These are phyloP conservation scores for Suhomyces taliae DNA, from an alignment of 1,139 yeast genomes.

Conservation along the genomic window DNA sequence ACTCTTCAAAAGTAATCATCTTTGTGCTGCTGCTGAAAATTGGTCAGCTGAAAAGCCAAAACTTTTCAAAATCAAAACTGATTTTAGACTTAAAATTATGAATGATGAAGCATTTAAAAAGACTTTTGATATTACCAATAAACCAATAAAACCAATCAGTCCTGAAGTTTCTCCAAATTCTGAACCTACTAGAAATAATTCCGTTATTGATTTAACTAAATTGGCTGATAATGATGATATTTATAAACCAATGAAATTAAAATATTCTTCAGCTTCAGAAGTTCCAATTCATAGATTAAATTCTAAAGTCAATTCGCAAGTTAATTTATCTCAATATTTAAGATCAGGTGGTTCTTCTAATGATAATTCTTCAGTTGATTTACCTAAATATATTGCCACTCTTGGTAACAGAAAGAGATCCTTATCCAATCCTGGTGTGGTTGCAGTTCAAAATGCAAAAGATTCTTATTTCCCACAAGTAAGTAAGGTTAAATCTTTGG, in stretches of 20 bases:
- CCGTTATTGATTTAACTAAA: constrained; percentile 45
- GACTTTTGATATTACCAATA: constrained; percentile 30
- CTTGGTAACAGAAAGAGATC: constrained; percentile 20
- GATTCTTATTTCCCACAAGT: constrained; percentile 36
- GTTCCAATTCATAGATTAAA: constrained; percentile 43
- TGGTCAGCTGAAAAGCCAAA: constrained; percentile 35
- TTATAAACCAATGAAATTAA: constrained; percentile 42
- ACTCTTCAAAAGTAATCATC: constrained; percentile 22
- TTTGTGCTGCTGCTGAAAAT: constrained; percentile 43
- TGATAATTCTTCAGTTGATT: constrained; percentile 30
- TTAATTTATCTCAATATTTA: constrained; percentile 26
- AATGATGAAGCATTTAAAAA: constrained; percentile 42
- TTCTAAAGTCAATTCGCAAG: constrained; percentile 43
- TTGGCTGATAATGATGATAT: constrained; percentile 38
- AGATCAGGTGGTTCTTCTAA: constrained; percentile 26
- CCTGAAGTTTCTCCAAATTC: constrained; percentile 49
- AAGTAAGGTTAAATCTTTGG: constrained; percentile 17
- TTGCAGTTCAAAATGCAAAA: constrained; percentile 19
- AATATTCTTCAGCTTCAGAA: constrained; percentile 41
- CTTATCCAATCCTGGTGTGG: constrained; percentile 22
- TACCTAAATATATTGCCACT: constrained; percentile 21
- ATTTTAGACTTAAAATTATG: constrained; percentile 38
- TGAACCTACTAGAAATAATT: constrained; percentile 44
- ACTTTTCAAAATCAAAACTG: constrained; percentile 20
- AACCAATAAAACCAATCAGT: constrained; percentile 38